Evolutionary conservation across 2,329 filamentous ascomycete species (phyloP), one percentile per base, ranked within the genome.

Genomic region (Didymella exigua): DNA sequence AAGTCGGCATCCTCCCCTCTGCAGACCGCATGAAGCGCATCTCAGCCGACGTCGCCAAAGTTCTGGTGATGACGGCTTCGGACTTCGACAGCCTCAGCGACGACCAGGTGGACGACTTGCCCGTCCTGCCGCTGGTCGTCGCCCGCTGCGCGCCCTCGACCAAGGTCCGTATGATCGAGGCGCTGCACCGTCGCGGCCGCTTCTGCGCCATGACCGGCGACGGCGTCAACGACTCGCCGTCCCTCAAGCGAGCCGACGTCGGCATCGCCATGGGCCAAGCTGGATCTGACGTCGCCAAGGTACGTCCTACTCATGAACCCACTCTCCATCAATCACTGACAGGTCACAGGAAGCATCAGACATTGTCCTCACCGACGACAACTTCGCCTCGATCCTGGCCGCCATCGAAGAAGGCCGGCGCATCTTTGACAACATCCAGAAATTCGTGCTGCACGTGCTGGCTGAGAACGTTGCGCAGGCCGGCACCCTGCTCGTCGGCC

Each of bases 141-240:
- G 91, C 91, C 31, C 87, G 91, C 31, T 96, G 91, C 70, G 89
- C 90, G 1, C 91, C 92, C 0, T 86, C 89, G 55, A 96, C 91
- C 33, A 96, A 96, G 77, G 91, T 91, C 4, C 87, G 90, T 55
- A 96, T 96, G 91, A 93, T 96, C 46, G 90, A 93, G 63, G 91
- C 91, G 5, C 83, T 96, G 14, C 89, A 93, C 61, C 86, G 91
- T 14, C 87, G 91, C 34, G 82, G 84, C 19, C 83, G 84, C 18
- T 93, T 89, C 74, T 90, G 88, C 73, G 90, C 90, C 55, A 95
- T 96, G 90, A 95, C 90, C 16, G 91, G 91, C 54, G 91, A 96
- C 65, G 91, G 91, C 41, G 91, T 95, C 59, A 96, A 96, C 69
- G 91, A 96, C 69, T 89, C 89, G 2, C 91, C 91, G 0, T 91